These are phyloP conservation scores for Irpex sp. DNA, from an alignment of 1,284 basidiomycete species.

Conservation along the genomic window DNA sequence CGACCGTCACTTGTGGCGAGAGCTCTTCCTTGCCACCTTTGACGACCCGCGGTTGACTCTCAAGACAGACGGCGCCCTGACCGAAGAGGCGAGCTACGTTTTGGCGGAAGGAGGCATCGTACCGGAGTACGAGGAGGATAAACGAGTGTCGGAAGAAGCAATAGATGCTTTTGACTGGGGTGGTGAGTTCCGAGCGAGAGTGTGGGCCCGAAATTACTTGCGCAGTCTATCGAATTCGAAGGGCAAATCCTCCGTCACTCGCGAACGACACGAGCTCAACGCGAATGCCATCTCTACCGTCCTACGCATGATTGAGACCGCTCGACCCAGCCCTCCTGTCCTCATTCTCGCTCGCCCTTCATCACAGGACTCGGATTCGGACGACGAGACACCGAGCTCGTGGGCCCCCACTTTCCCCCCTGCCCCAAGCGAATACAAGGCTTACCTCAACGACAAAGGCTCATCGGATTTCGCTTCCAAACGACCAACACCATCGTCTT, in stretches of 20 bases:
- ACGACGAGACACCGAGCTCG: not conserved
- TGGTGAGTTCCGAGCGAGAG: slow-evolving; percentile 13
- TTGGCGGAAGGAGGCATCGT: not conserved
- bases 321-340: slow-evolving; percentile 24
- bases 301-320: slow-evolving; percentile 27
- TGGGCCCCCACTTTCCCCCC: slow-evolving; percentile 4
- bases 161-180: slow-evolving; percentile 15
- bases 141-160: not conserved
- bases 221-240: not conserved
- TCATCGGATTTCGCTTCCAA: not conserved
- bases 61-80: not conserved
- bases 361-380: not conserved
- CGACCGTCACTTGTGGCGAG: slow-evolving; percentile 48
- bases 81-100: not conserved
- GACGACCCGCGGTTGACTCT: slow-evolving; percentile 38
- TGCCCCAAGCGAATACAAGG: not conserved
- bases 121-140: not conserved
- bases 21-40: slow-evolving; percentile 43
- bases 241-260: not conserved
- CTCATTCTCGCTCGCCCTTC: slow-evolving; percentile 17
- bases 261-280: not conserved
- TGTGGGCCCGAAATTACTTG: slow-evolving; percentile 14
- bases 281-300: slow-evolving; percentile 21
- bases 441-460: not conserved
- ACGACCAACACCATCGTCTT: not conserved